Evolutionary conservation across 352 stramenopile genomes (phyloP).

Genomic region (Phytopythium oedochilum): DNA sequence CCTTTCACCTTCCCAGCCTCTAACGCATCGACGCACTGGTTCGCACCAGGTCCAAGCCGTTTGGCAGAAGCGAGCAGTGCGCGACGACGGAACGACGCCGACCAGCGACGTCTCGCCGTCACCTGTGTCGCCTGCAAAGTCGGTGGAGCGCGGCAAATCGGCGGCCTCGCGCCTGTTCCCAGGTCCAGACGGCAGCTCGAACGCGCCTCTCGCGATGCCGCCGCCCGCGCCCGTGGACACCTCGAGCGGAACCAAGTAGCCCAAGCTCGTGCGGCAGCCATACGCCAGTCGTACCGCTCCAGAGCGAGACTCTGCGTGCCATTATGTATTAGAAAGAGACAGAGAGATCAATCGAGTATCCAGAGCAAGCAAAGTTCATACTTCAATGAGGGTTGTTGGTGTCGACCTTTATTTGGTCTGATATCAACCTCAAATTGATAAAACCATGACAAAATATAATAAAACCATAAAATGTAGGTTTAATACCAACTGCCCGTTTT

Average conservation of each 20-base stretch:
- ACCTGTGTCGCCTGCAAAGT: constrained; percentile 5
- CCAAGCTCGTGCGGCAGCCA: background rate
- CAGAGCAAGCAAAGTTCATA: too few relatives aligned
- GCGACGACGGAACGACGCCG: constrained; percentile 13
- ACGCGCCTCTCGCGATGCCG: background rate
- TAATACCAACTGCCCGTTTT: too few relatives aligned
- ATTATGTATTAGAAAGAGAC: constrained; percentile 2
- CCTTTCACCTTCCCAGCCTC: background rate
- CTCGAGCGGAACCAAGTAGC: background rate
- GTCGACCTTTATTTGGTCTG: too few relatives aligned
- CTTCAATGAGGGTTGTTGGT: too few relatives aligned
- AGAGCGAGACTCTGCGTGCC: background rate
- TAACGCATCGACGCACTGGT: background rate
- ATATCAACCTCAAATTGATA: too few relatives aligned
- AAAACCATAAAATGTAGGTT: too few relatives aligned
- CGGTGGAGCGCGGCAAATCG: constrained; percentile 6
- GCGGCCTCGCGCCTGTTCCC: constrained; percentile 15
- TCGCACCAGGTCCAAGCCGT: constrained; percentile 48
- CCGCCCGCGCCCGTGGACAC: background rate
- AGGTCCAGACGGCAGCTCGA: background rate
- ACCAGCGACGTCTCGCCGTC: constrained; percentile 1
- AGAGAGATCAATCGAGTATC: too few relatives aligned
- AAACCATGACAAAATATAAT: too few relatives aligned
- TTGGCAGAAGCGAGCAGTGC: constrained; percentile 52
- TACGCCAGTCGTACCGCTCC: background rate